A percentile compares a stretch with the other conserved stretches of the same genome.
Evolutionary conservation across 352 stramenopile species (phyloP).

Genomic region (Phytophthora pluvialis): DNA sequence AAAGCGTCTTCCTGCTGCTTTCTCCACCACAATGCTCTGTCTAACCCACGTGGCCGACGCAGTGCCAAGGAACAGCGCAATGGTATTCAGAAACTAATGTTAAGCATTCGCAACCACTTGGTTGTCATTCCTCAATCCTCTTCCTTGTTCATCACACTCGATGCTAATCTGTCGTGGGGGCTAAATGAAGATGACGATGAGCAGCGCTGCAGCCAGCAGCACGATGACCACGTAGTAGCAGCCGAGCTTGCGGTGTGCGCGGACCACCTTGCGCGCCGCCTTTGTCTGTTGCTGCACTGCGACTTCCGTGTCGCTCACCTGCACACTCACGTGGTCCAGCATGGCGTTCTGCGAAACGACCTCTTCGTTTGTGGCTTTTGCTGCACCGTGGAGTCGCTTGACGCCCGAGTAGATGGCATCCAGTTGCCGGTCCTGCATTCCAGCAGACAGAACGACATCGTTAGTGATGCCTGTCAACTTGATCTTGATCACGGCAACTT

Average conservation of each 20-base stretch:
- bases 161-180: background rate
- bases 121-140: constrained; percentile 11
- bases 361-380: constrained; percentile 64
- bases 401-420: constrained; percentile 62
- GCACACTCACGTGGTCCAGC: constrained; percentile 60
- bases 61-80: constrained; percentile 12
- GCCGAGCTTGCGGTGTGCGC: constrained; percentile 52
- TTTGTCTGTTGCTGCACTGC: constrained; percentile 58
- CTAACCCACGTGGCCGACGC: constrained; percentile 18
- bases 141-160: constrained; percentile 3
- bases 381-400: constrained; percentile 58
- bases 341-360: constrained; percentile 64
- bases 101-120: constrained; percentile 19
- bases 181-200: constrained; percentile 65
- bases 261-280: constrained; percentile 56
- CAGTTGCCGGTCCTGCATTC: constrained; percentile 57
- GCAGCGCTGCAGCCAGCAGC: constrained; percentile 51
- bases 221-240: constrained; percentile 68
- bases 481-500: background rate
- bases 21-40: constrained; percentile 44
- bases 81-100: constrained; percentile 26
- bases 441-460: constrained; percentile 5
- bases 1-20: constrained; percentile 29
- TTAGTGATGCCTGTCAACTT: background rate
- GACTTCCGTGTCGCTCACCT: constrained; percentile 47